Conservation (phyloP, 257 asterid species). For the Salvia rosmarinus region DNA sequence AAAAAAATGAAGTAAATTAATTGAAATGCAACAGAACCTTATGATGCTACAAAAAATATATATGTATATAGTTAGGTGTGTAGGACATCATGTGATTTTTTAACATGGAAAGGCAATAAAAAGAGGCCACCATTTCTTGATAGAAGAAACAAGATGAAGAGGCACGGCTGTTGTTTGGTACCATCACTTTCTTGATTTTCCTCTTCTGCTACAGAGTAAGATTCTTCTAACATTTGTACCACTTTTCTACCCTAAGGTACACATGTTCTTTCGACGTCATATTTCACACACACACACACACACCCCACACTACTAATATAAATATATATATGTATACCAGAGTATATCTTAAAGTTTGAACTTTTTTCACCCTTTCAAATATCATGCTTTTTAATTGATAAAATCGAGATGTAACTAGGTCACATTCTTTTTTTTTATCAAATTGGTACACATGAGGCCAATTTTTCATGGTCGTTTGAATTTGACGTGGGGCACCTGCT, state of each 20-base stretch:
- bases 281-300: not conserved
- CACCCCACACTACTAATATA: not conserved
- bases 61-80: not conserved
- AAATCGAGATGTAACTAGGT: too few species aligned
- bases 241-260: constrained; percentile 15
- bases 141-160: constrained; percentile 18
- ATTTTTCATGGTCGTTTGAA: too few species aligned
- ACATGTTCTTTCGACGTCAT: constrained; percentile 30
- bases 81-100: not conserved
- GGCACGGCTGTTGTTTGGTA: constrained; percentile 8
- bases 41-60: not conserved
- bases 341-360: too few species aligned
- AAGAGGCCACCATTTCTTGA: not conserved
- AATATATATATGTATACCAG: too few species aligned
- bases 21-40: not conserved
- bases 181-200: constrained; percentile 28
- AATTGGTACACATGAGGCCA: too few species aligned
- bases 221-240: constrained; percentile 35
- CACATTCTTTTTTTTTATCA: too few species aligned
- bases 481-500: too few species aligned
- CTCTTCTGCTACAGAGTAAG: constrained; percentile 32
- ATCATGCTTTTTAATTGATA: too few species aligned
- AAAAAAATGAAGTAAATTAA: not conserved
- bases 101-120: not conserved
- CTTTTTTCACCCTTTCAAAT: too few species aligned